These are phyloP conservation scores for Pseudopyrenochaeta lycopersici DNA, from an alignment of 2,329 filamentous ascomycete species.

Conservation along the genomic window DNA sequence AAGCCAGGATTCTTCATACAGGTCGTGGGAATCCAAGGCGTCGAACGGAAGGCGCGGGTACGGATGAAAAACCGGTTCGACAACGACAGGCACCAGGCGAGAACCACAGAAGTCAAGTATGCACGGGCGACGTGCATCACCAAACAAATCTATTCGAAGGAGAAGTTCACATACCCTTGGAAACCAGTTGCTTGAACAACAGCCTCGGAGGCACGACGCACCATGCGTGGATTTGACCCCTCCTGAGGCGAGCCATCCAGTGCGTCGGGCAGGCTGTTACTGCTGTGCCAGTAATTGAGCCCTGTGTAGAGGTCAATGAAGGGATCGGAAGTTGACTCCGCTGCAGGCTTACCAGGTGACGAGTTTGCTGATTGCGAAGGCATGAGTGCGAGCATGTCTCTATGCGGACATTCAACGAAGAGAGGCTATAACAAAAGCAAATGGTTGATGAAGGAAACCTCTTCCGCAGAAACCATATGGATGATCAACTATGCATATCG, in stretches of 20 bases:
- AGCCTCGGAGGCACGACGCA: slow-evolving; percentile 45
- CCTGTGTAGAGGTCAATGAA: slow-evolving; percentile 29
- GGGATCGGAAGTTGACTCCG: slow-evolving; percentile 2
- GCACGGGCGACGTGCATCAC: not conserved
- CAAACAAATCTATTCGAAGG: not conserved
- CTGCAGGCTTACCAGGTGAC: slow-evolving; percentile 38
- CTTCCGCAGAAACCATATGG: slow-evolving; percentile 32
- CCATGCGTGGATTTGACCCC: slow-evolving; percentile 33
- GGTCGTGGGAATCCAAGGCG: not conserved
- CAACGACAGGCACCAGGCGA: not conserved
- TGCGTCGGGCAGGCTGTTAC: slow-evolving; percentile 37
- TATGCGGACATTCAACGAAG: slow-evolving; percentile 26
- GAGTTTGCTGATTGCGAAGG: slow-evolving; percentile 45
- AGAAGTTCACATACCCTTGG: slow-evolving; percentile 36
- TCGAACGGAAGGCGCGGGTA: not conserved
- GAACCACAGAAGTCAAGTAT: not conserved
- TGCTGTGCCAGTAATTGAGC: slow-evolving; percentile 47
- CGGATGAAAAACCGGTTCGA: not conserved
- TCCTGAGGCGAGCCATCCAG: slow-evolving; percentile 37
- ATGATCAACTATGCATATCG: slow-evolving; percentile 39
- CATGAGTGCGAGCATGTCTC: slow-evolving; percentile 50
- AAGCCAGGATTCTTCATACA: not conserved
- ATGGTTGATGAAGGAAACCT: slow-evolving; percentile 28
- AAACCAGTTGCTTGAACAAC: slow-evolving; percentile 37
- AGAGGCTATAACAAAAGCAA: slow-evolving; percentile 28